phyloP scores from a whole-genome alignment of 2,329 filamentous ascomycete species.

The Blastomyces parvus region DNA sequence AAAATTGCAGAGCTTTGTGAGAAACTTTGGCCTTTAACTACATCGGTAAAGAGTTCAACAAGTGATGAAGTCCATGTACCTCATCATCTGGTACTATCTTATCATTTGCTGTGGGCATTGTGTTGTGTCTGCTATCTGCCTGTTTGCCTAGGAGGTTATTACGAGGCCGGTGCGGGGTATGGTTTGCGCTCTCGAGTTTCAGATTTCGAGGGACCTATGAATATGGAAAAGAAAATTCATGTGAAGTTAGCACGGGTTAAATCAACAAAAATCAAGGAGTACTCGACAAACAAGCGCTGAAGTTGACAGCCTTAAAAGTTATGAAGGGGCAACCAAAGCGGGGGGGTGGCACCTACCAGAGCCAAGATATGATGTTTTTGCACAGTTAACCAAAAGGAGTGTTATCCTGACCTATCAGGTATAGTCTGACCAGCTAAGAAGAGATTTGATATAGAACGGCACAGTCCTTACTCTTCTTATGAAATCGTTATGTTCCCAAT shows the following conservation, averaged over 20 bases:
- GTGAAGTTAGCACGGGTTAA: not conserved
- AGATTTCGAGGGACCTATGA: not conserved
- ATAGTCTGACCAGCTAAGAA: not conserved
- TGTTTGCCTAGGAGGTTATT: not conserved
- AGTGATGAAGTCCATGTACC: slow-evolving; percentile 21
- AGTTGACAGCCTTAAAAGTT: not conserved
- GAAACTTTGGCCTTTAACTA: not conserved
- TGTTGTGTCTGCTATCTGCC: not conserved
- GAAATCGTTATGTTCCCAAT: not conserved
- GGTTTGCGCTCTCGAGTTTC: not conserved
- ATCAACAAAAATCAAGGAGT: not conserved
- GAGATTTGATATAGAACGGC: not conserved
- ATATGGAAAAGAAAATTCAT: not conserved
- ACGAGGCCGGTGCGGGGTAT: not conserved
- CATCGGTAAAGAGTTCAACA: not conserved
- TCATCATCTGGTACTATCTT: slow-evolving; percentile 39
- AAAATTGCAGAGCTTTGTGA: slow-evolving; percentile 8
- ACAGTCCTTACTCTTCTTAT: not conserved
- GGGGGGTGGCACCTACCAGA: not conserved
- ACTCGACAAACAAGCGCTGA: not conserved
- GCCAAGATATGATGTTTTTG: not conserved
- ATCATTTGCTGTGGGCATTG: slow-evolving; percentile 1
- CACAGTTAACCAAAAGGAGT: not conserved
- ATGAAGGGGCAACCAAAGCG: no score
- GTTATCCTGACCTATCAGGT: not conserved